Conservation (phyloP, 495 filamentous ascomycete species). For the Aspergillus steynii region DNA sequence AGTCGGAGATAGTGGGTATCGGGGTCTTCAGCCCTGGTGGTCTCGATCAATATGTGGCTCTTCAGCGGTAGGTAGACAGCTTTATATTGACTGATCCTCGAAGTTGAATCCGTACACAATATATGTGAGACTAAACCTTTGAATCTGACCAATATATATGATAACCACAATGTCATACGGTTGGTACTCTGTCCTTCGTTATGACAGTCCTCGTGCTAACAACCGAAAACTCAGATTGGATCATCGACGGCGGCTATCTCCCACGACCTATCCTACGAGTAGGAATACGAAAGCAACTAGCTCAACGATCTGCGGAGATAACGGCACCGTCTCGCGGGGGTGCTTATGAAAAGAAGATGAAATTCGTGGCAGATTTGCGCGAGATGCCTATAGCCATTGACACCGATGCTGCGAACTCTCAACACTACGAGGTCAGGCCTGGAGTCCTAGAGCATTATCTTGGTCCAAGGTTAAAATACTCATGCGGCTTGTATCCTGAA, state of each 20-base stretch:
- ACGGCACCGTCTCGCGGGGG: neutral
- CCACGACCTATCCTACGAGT: conserved; percentile 2
- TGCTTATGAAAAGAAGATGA: conserved; percentile 3
- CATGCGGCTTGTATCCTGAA: conserved; percentile 1
- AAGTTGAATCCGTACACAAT: too few relatives aligned
- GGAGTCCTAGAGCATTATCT: conserved; percentile 1
- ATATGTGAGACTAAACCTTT: too few relatives aligned
- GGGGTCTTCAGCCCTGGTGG: too few relatives aligned
- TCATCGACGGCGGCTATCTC: conserved; percentile 7
- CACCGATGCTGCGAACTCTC: conserved; percentile 2
- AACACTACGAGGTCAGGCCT: conserved; percentile 8
- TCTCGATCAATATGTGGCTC: too few relatives aligned
- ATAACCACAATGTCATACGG: too few relatives aligned
- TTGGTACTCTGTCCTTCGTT: too few relatives aligned
- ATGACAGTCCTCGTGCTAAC: too few relatives aligned
- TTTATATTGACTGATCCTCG: too few relatives aligned
- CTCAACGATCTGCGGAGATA: neutral
- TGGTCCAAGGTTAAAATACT: conserved; percentile 8
- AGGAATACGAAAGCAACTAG: conserved; percentile 6
- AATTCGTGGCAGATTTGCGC: neutral
- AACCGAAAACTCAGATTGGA: neutral
- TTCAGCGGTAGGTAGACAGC: too few relatives aligned
- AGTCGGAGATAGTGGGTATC: too few relatives aligned
- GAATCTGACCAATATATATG: too few relatives aligned
- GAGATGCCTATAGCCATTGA: conserved; percentile 3